Base-by-base conservation (phyloP, 2,329 filamentous ascomycete species). In the Furcasterigmium furcatum region DNA sequence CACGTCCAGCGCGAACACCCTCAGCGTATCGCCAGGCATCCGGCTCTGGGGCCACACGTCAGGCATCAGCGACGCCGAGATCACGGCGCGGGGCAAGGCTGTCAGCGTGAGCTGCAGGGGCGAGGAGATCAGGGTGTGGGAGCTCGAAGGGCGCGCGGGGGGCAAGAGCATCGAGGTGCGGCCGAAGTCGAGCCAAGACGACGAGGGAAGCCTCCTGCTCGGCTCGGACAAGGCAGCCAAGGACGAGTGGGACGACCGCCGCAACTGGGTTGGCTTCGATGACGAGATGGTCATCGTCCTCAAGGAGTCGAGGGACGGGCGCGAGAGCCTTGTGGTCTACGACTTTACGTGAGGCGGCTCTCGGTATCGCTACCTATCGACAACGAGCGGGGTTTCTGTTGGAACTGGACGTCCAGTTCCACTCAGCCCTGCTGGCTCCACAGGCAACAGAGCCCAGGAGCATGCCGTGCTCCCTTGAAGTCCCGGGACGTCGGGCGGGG, bases 11-110 rank as follows among this genome's bases (percentile, higher is more conserved):
- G 68, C 80, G 2, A 75, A 80, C 0, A 68, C 73, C 0, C 73
- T 96, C 2, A 80, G 78, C 1, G 84, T 96, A 45, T 85, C 87
- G 30, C 70, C 82, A 0, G 88, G 87, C 1, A 85, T 84, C 52
- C 79, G 89, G 22, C 78, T 96, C 6, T 96, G 89, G 88, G 91
- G 91, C 8, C 91, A 96, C 60, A 96, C 91, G 0, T 95, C 91
- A 2, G 88, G 88, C 4, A 89, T 96, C 27, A 89, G 88, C 41
- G 85, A 88, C 25, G 90, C 88, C 8, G 85, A 95, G 57, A 88
- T 96, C 45, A 91, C 88, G 16, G 81, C 87, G 38, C 81, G 87
- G 30, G 91, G 91, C 16, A 95, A 91, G 64, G 91, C 91, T 0
- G 88, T 96, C 4, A 95, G 89, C n/a, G 85, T 96, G 42, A 94